Evolutionary conservation across 2,329 filamentous ascomycete genomes (phyloP), one percentile per base, ranked within the genome.

Genomic region (Fonsecaea pedrosoi): DNA sequence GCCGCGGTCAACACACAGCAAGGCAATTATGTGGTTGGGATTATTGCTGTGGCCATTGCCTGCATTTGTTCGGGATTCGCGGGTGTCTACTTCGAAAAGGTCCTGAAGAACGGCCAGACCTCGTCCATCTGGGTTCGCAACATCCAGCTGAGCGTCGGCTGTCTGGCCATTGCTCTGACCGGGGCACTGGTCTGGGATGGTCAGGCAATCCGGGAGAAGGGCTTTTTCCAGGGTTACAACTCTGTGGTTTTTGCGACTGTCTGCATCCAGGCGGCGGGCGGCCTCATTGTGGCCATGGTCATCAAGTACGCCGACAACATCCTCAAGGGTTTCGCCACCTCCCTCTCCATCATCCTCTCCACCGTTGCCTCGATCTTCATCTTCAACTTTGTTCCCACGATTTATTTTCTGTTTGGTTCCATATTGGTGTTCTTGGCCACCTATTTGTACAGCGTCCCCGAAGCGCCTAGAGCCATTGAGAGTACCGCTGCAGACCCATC

Each of bases 161-260:
- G 94, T 1, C 83, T 98, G 1, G 94, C 97, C 73, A 92, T 94
- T 0, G 91, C 94, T 0, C 82, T 97, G 0, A 87, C 96, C 61
- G 95, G 94, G 1, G 89, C 98, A 3, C 80, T 96, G 2, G 91
- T 91, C 79, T 91, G 92, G 71, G 95, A 99, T 72, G 94, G 94
- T 21, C 87, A 88, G 68, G 89, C 91, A 40, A 94, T 98, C 71
- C 85, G 89, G 15, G 86, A 90, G 77, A 88, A 91, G 68, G 95
- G 95, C 13, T 96, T 98, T 79, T 98, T 98, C 73, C 90, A 91
- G 66, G 95, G 95, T 3, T 99, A 98, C 80, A 97, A 96, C 76
- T 90, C 87, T 83, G 84, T 94, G 18, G 94, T 98, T 2, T 97
- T 94, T 93, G 84, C 87, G 2, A 90, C 93, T 2, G 90, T 98